Conservation (phyloP, 441 rosid genomes). For the Hura crepitans region DNA sequence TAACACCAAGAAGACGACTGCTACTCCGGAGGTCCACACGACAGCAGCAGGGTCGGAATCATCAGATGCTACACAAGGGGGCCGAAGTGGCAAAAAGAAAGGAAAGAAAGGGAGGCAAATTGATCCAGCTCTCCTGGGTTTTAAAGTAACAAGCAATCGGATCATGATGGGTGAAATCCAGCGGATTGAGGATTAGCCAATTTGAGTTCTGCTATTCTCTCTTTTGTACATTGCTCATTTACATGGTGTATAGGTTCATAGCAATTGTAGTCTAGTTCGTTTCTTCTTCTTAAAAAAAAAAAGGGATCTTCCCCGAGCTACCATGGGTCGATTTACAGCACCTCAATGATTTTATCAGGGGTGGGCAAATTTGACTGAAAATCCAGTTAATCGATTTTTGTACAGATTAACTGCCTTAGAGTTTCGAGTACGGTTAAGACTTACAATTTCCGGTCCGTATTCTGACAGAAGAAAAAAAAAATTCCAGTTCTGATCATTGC, state of each 20-base stretch:
- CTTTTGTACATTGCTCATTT: conserved; percentile 17
- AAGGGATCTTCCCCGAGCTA: too few species aligned
- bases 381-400: conserved; percentile 17
- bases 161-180: conserved; percentile 86
- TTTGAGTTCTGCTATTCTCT: conserved; percentile 18
- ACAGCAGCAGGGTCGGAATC: conserved; percentile 30
- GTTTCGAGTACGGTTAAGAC: too few species aligned
- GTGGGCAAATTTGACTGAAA: neutral
- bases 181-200: conserved; percentile 49
- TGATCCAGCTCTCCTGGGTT: conserved; percentile 79
- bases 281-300: neutral
- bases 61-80: conserved; percentile 35
- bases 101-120: conserved; percentile 85
- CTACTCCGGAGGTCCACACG: conserved; percentile 19
- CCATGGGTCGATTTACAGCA: neutral
- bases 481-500: too few species aligned
- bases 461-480: too few species aligned
- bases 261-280: neutral
- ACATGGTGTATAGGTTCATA: conserved; percentile 31
- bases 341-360: neutral
- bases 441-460: too few species aligned
- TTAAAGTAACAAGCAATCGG: conserved; percentile 81
- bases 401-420: conserved; percentile 19
- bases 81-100: conserved; percentile 61
- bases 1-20: conserved; percentile 27